Percentiles rank a stretch among this genome's conserved stretches.
Conservation (phyloP, 2,329 filamentous ascomycete genomes). For the Coleophoma cylindrospora region DNA sequence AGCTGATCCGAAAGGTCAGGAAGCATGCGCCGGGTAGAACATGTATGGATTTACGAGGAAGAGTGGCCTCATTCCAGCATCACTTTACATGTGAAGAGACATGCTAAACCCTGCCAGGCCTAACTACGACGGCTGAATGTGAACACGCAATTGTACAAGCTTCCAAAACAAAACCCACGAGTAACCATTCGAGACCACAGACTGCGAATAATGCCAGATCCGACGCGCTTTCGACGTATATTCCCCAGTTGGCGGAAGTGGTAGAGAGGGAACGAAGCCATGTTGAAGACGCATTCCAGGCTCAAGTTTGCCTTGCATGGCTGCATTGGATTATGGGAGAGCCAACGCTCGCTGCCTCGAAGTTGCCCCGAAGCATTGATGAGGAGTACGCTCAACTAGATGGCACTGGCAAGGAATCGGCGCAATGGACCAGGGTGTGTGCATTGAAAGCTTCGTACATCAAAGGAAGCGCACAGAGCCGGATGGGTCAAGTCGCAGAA, state of each 20-base stretch:
- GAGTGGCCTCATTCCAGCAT: too few species aligned
- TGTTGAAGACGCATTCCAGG: constrained; percentile 66
- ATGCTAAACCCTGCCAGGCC: constrained; percentile 40
- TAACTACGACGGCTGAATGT: constrained; percentile 64
- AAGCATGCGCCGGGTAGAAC: constrained; percentile 85
- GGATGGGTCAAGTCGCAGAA: constrained; percentile 43
- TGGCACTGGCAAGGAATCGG: constrained; percentile 43
- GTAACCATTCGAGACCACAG: constrained; percentile 12
- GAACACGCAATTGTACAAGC: constrained; percentile 61
- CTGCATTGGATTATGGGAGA: constrained; percentile 75
- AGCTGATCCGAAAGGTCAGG: constrained; percentile 86
- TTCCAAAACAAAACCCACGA: constrained; percentile 22
- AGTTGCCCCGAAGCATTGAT: constrained; percentile 59
- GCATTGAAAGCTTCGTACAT: constrained; percentile 75
- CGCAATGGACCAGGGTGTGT: constrained; percentile 79
- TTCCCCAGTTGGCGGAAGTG: constrained; percentile 40
- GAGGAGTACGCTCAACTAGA: constrained; percentile 47
- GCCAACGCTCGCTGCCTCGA: constrained; percentile 53
- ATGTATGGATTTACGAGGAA: constrained; percentile 52
- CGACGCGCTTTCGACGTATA: constrained; percentile 17
- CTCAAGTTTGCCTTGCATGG: constrained; percentile 78
- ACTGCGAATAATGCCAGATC: constrained; percentile 13
- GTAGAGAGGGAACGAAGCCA: constrained; percentile 52
- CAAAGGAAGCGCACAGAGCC: constrained; percentile 59
- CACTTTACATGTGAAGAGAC: too few species aligned